phyloP scores from a whole-genome alignment of 345 rosid genomes.

The Brassica nigra region DNA sequence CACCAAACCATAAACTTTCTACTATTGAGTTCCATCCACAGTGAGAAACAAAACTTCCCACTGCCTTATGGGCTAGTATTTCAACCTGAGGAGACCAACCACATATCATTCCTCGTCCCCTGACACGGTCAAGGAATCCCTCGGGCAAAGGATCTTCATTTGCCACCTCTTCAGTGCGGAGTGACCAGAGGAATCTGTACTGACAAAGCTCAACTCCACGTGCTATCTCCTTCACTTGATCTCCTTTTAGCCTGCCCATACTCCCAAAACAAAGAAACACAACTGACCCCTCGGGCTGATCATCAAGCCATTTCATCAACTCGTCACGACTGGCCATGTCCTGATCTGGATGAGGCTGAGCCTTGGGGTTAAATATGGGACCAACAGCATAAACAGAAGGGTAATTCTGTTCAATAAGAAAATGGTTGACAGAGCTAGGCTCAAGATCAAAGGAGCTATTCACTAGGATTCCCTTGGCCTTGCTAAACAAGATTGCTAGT shows the following conservation, averaged over 20 bases:
- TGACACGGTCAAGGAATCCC: conserved; percentile 43
- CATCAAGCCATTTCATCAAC: conserved; percentile 57
- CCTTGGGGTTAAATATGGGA: conserved; percentile 41
- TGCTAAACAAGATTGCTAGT: conserved; percentile 45
- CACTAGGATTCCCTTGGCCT: conserved; percentile 49
- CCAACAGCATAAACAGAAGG: conserved; percentile 54
- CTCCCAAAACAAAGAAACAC: conserved; percentile 64
- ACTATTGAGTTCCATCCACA: conserved; percentile 45
- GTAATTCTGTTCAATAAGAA: conserved; percentile 20
- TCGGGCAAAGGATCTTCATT: conserved; percentile 40
- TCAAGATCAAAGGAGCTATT: conserved; percentile 53
- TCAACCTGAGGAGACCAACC: conserved; percentile 45
- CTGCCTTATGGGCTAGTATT: conserved; percentile 39
- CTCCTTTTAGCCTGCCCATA: conserved; percentile 40
- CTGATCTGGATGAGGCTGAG: conserved; percentile 41
- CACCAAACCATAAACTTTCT: conserved; percentile 44
- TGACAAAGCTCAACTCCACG: conserved; percentile 50
- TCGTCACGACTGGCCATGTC: conserved; percentile 31
- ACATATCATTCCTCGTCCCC: conserved; percentile 42
- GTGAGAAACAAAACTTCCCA: conserved; percentile 41
- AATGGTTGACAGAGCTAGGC: conserved; percentile 40
- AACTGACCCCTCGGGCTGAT: conserved; percentile 53
- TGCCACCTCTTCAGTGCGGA: conserved; percentile 23
- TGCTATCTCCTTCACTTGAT: conserved; percentile 52
- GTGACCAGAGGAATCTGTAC: conserved; percentile 47